Conservation (phyloP, 1,284 basidiomycete genomes). For the Moesziomyces antarcticus region DNA sequence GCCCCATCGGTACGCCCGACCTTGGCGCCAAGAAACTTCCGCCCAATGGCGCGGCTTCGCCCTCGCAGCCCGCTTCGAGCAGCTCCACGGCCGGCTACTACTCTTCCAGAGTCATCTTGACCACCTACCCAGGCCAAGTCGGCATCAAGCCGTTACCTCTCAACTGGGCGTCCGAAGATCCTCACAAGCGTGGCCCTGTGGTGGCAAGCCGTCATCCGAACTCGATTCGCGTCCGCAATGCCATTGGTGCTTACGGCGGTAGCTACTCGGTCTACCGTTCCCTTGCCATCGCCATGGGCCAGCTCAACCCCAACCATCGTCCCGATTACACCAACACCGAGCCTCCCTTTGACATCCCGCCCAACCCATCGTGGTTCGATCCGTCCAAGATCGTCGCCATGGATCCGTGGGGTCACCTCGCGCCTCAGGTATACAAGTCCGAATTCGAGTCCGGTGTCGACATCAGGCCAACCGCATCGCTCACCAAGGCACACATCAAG, state of each 20-base stretch:
- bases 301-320: slow-evolving; percentile 77
- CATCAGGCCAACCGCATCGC: slow-evolving; percentile 70
- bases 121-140: slow-evolving; percentile 61
- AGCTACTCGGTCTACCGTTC: slow-evolving; percentile 95
- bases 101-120: slow-evolving; percentile 54
- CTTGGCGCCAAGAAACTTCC: slow-evolving; percentile 27
- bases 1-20: slow-evolving; percentile 56
- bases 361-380: slow-evolving; percentile 83
- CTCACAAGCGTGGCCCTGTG: slow-evolving; percentile 81
- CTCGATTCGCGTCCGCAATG: slow-evolving; percentile 89
- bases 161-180: slow-evolving; percentile 80
- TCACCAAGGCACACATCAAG: slow-evolving; percentile 86
- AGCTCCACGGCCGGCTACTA: slow-evolving; percentile 47
- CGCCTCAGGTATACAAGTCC: slow-evolving; percentile 79
- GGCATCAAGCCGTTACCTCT: slow-evolving; percentile 80
- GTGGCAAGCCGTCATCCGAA: slow-evolving; percentile 86
- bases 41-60: slow-evolving; percentile 24
- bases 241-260: slow-evolving; percentile 91
- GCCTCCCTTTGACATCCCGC: slow-evolving; percentile 85
- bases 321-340: slow-evolving; percentile 81
- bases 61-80: slow-evolving; percentile 19
- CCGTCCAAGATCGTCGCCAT: slow-evolving; percentile 87
- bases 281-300: slow-evolving; percentile 79
- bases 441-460: slow-evolving; percentile 67
- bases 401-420: slow-evolving; percentile 93